Conservation (phyloP, 305 asterid genomes). For the Fraxinus floribunda region DNA sequence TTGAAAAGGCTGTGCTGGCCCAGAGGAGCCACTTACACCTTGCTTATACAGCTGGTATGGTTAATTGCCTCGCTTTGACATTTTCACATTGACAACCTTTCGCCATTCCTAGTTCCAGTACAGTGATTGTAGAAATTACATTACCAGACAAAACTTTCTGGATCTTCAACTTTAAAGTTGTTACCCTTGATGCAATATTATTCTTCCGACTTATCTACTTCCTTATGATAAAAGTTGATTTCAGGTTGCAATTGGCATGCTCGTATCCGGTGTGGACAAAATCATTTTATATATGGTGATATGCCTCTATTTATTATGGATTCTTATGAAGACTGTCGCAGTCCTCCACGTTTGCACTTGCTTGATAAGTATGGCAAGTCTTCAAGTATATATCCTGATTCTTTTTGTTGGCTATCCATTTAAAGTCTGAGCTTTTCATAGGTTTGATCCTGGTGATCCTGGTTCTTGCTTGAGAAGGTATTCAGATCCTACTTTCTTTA, state of each 20-base stretch:
- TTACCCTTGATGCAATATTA: constrained; percentile 6
- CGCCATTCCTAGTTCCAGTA: not conserved
- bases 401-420: constrained; percentile 19
- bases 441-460: constrained; percentile 88
- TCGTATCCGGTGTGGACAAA: constrained; percentile 50
- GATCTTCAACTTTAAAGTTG: constrained; percentile 16
- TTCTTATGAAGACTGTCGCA: constrained; percentile 72
- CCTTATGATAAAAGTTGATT: constrained; percentile 36
- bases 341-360: constrained; percentile 70
- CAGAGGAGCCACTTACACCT: constrained; percentile 93
- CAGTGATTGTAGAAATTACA: constrained; percentile 18
- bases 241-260: constrained; percentile 87
- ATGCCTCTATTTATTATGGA: constrained; percentile 83
- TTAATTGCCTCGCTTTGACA: constrained; percentile 22
- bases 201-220: constrained; percentile 21
- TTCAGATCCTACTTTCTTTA: constrained; percentile 90
- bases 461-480: constrained; percentile 96
- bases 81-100: constrained; percentile 2
- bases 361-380: constrained; percentile 72
- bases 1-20: constrained; percentile 85
- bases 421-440: constrained; percentile 31
- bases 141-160: constrained; percentile 8
- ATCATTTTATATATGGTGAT: constrained; percentile 73
- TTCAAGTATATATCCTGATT: constrained; percentile 10
- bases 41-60: constrained; percentile 88